Evolutionary conservation across 169 alveolate species (phyloP), one percentile per base, ranked within the genome.

Genomic region (Plasmodium knowlesi): DNA sequence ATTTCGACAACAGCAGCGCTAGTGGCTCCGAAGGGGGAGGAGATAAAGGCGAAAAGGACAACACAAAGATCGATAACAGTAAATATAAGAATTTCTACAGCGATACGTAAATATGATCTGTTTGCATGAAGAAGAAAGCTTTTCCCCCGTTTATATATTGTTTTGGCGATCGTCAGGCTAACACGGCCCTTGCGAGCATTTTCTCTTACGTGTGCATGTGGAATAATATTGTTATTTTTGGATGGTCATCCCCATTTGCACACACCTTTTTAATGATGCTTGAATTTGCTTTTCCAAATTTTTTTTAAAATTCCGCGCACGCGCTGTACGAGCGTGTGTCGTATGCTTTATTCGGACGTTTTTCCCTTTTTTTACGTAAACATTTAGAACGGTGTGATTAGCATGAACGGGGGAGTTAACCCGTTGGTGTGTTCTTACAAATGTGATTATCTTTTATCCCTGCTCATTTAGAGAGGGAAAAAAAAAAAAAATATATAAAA

Each of bases 1-100:
- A 67, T n/a, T 67, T 67, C 76, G 76, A 67, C 76, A 67, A 67
- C 37, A 67, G 76, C 76, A 67, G 76, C 76, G 30, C 76, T 3
- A 67, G 37, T 67, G 76, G 41, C 5, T 22, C 39, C 76, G 76
- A 67, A 25, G 76, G 76, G 41, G 76, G 25, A n/a, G 76, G 81
- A 25, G 19, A 74, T 19, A 19, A 86, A 12, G 80, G 80, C 14
- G 41, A 73, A 10, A 22, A 85, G 76, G 76, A 1, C 30, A 67
- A 4, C 37, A 2, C 76, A 67, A 16, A 67, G n/a, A 32, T 0
- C 5, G 76, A 67, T 32, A 8, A 25, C 54, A 39, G 61, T 74
- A 39, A 74, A 16, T 74, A 74, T 30, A 34, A 32, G 14, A 16
- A 32, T 74, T 74, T 34, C 54, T 74, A 74, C 54, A 74, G 54